Evolutionary conservation across 1,139 yeast species (phyloP), one percentile per base, ranked within the genome.

Genomic region (Candida gigantensis): DNA sequence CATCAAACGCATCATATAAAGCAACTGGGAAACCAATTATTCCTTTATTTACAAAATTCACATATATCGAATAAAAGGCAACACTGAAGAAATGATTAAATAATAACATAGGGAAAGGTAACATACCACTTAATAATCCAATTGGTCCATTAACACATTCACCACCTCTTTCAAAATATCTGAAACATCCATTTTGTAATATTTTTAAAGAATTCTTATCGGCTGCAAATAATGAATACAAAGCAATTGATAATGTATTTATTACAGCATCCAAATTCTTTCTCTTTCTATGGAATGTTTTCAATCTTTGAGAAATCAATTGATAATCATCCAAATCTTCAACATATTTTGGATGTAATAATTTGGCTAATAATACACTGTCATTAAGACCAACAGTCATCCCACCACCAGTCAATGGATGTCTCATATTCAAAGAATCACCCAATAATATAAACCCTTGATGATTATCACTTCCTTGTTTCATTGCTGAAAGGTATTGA

Each of bases 391-490:
- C 97, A 30, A 92, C 98, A 8, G 97, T 90, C 99, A 92, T 92
- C 43, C 99, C 99, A 42, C 98, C 98, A 31, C 99, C 99, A 1
- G 98, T 92, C 45, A 92, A 74, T 13, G 99, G 99, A 60, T 92
- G 99, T 57, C 99, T 78, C 97, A 92, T 92, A 60, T 92, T 92
- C 53, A 90, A 73, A 2, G 98, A 88, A 58, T 92, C 99, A 28
- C 99, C 99, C 32, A 92, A 59, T 50, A 92, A 73, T 29, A 92
- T 70, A 37, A 89, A 66, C n/a, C 99, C 99, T 11, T 80, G 80
- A 23, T 41, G 40, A 32, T 78, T 72, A 13, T 70, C 69, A 50
- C 77, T 79, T 11, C 71, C 72, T 48, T 71, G 76, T 34, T 74
- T 69, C 42, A 77, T 69, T 0, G 97, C 97, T 6, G 95, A 79